phyloP scores from a whole-genome alignment of 2,329 filamentous ascomycete species.

The Curvularia sp. region DNA sequence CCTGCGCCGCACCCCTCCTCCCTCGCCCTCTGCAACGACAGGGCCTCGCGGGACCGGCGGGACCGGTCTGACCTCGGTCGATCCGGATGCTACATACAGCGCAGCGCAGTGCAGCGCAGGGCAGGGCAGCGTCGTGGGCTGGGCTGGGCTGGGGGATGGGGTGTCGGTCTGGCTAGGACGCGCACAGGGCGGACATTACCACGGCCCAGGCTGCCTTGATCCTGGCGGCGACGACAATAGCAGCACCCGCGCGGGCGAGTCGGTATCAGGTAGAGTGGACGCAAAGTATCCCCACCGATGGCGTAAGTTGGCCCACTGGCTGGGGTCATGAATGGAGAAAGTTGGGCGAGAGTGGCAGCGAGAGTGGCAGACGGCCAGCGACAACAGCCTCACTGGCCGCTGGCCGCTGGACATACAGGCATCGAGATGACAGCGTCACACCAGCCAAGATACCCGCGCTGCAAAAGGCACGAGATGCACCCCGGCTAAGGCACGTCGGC shows the following conservation, averaged over 20 bases:
- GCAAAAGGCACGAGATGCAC: constrained; percentile 3
- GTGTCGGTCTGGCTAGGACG: too few species aligned
- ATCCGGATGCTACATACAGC: constrained; percentile 8
- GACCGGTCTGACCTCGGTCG: constrained; percentile 11
- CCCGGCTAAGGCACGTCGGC: constrained; percentile 9
- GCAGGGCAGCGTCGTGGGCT: too few species aligned
- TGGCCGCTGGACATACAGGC: too few species aligned
- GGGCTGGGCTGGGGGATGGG: neutral
- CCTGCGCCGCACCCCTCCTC: constrained; percentile 12
- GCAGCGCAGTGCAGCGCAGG: too few species aligned
- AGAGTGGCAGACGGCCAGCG: too few species aligned
- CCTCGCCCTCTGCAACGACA: constrained; percentile 7
- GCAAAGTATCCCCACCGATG: constrained; percentile 16
- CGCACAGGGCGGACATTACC: neutral
- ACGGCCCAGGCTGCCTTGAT: constrained; percentile 4
- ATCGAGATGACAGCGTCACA: constrained; percentile 24
- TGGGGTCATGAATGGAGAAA: constrained; percentile 16
- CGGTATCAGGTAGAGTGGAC: constrained; percentile 31
- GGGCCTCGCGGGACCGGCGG: constrained; percentile 19
- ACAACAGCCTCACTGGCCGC: constrained; percentile 18
- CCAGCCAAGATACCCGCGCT: constrained; percentile 21
- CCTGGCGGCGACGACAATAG: neutral
- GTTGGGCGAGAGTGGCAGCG: constrained; percentile 12
- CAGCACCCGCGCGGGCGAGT: neutral
- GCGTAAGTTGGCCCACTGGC: constrained; percentile 15